Percentiles rank a stretch among this genome's conserved stretches.
Evolutionary conservation across 1,284 basidiomycete species (phyloP).

Genomic region (Pseudozyma thailandica): DNA sequence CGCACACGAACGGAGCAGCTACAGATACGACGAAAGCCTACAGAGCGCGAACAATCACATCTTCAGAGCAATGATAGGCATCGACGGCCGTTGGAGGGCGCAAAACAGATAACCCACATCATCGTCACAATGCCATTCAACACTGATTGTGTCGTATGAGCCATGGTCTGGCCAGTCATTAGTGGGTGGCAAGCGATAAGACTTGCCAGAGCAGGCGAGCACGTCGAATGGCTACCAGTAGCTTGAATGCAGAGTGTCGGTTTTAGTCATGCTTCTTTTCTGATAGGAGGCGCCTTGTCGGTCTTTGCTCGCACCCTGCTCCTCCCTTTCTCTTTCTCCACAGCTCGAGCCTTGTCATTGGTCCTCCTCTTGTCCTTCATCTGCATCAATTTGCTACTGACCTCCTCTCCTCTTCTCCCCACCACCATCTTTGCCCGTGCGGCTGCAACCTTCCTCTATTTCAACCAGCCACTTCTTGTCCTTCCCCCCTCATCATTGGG

Average conservation of each 20-base stretch:
- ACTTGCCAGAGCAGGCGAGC: neutral
- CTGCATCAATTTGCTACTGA: slow-evolving; percentile 1
- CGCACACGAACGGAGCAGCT: too few species aligned
- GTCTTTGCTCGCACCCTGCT: neutral
- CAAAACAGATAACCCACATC: neutral
- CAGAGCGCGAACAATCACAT: neutral
- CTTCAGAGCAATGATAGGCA: neutral
- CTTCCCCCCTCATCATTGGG: neutral
- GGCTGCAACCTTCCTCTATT: slow-evolving; percentile 1
- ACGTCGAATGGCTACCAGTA: neutral
- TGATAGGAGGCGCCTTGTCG: neutral
- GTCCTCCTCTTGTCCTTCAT: slow-evolving; percentile 6
- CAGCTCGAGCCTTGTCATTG: slow-evolving; percentile 15
- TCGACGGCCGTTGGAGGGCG: neutral
- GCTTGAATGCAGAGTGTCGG: slow-evolving; percentile 4
- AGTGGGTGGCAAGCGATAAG: neutral
- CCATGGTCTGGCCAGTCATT: too few species aligned
- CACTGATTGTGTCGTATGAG: too few species aligned
- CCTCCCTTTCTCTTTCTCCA: neutral
- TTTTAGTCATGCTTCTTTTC: slow-evolving; percentile 3
- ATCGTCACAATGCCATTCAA: neutral
- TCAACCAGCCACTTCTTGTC: slow-evolving; percentile 5
- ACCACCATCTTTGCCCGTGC: slow-evolving; percentile 4
- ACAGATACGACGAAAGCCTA: neutral
- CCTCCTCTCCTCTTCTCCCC: neutral